phyloP scores from a whole-genome alignment of 176 grass and related monocot species.

The Musa troglodytarum region DNA sequence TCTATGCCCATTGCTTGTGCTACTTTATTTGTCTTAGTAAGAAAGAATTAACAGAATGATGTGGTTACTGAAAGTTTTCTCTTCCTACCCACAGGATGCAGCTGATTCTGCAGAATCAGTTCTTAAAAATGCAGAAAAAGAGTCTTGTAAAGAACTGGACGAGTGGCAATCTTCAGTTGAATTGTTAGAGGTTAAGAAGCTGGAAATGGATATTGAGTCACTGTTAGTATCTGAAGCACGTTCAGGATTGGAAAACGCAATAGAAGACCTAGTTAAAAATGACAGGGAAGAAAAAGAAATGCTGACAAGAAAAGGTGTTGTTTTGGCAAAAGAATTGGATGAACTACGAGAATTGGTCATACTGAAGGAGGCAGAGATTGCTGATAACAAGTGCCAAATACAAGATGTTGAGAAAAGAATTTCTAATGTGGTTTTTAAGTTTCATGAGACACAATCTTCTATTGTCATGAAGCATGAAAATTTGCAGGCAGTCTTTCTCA shows the following conservation, averaged over 20 bases:
- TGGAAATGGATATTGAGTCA: conserved; percentile 75
- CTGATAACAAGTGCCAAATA: conserved; percentile 66
- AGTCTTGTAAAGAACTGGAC: conserved; percentile 53
- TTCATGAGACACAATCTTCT: conserved; percentile 53
- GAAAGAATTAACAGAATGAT: neutral
- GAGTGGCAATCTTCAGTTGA: conserved; percentile 79
- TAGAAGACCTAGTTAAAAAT: conserved; percentile 66
- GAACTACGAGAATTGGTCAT: conserved; percentile 63
- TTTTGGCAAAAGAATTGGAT: conserved; percentile 59
- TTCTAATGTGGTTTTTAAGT: conserved; percentile 41
- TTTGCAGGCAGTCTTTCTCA: conserved; percentile 40
- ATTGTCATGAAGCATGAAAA: conserved; percentile 55
- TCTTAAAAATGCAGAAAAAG: conserved; percentile 52
- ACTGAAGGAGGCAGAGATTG: conserved; percentile 81
- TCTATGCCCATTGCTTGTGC: neutral
- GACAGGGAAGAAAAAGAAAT: conserved; percentile 62
- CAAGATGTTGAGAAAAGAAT: conserved; percentile 75
- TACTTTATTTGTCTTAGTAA: neutral
- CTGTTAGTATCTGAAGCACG: conserved; percentile 58
- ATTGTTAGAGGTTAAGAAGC: conserved; percentile 58
- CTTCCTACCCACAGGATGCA: conserved; percentile 63
- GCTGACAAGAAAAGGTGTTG: conserved; percentile 48
- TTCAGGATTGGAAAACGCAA: conserved; percentile 55
- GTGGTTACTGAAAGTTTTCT: neutral
- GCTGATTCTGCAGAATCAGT: conserved; percentile 48